Percentiles rank a stretch among this genome's conserved stretches.
Conservation (phyloP, 1,284 basidiomycete species). For the Fomitopsis betulina region DNA sequence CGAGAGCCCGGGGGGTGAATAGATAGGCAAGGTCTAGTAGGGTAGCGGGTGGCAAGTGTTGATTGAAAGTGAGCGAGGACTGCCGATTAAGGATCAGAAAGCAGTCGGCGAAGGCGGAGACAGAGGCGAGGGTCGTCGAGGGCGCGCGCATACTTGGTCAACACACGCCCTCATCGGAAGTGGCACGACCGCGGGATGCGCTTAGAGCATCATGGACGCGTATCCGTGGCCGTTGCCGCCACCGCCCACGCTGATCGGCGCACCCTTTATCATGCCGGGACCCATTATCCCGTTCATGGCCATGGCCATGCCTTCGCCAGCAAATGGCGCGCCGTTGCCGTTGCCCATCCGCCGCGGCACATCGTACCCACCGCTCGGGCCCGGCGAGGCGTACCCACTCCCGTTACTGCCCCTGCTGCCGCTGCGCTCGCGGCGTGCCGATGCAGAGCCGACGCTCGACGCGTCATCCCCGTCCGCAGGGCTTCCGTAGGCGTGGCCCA, state of each 20-base stretch:
- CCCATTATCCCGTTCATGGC: constrained; percentile 15
- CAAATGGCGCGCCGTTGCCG: constrained; percentile 14
- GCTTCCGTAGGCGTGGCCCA: constrained; percentile 25
- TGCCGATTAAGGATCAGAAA: not conserved
- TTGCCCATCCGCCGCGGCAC: constrained; percentile 23
- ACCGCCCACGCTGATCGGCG: constrained; percentile 32
- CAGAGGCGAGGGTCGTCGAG: not conserved
- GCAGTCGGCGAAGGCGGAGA: not conserved
- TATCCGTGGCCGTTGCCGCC: constrained; percentile 35
- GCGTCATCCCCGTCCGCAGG: constrained; percentile 39
- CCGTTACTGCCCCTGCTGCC: constrained; percentile 34
- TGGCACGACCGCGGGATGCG: not conserved
- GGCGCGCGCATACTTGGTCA: not conserved
- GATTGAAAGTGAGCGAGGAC: not conserved
- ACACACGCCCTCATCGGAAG: not conserved
- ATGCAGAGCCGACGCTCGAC: constrained; percentile 34
- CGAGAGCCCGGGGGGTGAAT: not conserved
- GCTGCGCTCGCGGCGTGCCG: constrained; percentile 30
- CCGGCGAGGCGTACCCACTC: constrained; percentile 30
- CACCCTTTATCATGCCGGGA: constrained; percentile 31
- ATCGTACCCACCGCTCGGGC: constrained; percentile 31
- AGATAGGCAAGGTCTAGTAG: not conserved
- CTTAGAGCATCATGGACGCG: constrained; percentile 37
- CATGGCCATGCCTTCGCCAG: constrained; percentile 20
- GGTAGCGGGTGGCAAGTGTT: not conserved